Evolutionary conservation across 768 basidiomycete genomes (phyloP).

Genomic region (Boletellus emodensis): DNA sequence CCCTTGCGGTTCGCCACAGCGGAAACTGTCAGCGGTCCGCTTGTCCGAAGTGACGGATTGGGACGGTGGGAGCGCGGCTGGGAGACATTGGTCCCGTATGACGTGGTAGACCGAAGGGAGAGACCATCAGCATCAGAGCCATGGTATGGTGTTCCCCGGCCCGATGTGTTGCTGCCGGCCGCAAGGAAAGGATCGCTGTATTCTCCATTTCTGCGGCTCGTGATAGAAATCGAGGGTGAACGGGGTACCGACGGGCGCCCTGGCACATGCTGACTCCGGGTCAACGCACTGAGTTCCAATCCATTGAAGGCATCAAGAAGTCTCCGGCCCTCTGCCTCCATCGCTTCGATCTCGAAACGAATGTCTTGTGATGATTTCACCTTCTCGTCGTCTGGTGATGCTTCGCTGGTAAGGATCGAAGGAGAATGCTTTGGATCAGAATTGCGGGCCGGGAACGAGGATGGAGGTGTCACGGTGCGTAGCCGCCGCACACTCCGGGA

Average conservation of each 20-base stretch:
- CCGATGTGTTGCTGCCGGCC: constrained; percentile 25
- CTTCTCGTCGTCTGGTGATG: constrained; percentile 50
- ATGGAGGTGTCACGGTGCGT: constrained; percentile 47
- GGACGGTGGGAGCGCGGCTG: constrained; percentile 46
- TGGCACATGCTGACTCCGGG: constrained; percentile 31
- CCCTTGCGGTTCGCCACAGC: constrained; percentile 47
- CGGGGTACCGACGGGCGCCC: constrained; percentile 23
- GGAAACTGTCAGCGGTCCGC: constrained; percentile 22
- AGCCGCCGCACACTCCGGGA: constrained; percentile 45
- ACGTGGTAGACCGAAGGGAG: constrained; percentile 53
- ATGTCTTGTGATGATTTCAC: constrained; percentile 60
- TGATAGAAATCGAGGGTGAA: constrained; percentile 27
- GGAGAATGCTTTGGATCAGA: constrained; percentile 37
- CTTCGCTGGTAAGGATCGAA: constrained; percentile 30
- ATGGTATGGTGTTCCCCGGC: constrained; percentile 29
- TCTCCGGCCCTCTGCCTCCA: constrained; percentile 68
- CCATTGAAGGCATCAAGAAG: constrained; percentile 80
- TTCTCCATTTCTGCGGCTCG: constrained; percentile 27
- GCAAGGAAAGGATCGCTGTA: constrained; percentile 23
- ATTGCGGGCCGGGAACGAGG: constrained; percentile 41
- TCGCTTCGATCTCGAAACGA: constrained; percentile 57
- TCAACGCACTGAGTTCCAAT: constrained; percentile 66
- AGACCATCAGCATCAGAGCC: constrained; percentile 44
- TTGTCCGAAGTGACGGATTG: constrained; percentile 33
- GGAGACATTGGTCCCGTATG: constrained; percentile 46